Evolutionary conservation across 139 green algal species (phyloP).

Genomic region (Astrephomene gubernaculifera): DNA sequence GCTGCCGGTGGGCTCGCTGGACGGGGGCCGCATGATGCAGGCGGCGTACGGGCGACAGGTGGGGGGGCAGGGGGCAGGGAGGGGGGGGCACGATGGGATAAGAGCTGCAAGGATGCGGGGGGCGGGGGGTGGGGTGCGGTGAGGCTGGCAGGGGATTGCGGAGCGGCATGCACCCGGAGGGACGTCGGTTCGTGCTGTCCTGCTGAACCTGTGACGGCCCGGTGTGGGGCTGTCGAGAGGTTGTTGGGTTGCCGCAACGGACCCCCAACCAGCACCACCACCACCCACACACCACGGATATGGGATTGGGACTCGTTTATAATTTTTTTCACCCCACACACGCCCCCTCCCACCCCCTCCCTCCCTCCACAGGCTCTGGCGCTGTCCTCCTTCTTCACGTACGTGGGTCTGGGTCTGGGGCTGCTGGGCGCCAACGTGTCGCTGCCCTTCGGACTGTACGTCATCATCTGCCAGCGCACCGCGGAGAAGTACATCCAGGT

Average conservation of each 20-base stretch:
- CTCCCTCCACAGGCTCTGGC: slow-evolving; percentile 58
- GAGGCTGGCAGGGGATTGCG: not conserved
- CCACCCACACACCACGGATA: too few species aligned
- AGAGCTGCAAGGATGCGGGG: not conserved
- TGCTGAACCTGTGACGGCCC: too few species aligned
- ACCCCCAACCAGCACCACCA: too few species aligned
- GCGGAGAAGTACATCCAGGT: slow-evolving; percentile 76
- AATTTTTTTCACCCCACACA: too few species aligned
- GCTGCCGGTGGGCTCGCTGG: slow-evolving; percentile 86
- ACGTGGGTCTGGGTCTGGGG: slow-evolving; percentile 84
- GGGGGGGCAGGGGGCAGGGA: not conserved
- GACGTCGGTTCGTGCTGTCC: too few species aligned
- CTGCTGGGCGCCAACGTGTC: slow-evolving; percentile 80
- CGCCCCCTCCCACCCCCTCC: too few species aligned
- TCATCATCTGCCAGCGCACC: slow-evolving; percentile 87
- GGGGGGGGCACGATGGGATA: not conserved
- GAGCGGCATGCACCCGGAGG: too few species aligned
- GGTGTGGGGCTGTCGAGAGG: too few species aligned
- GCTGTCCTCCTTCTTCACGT: slow-evolving; percentile 85
- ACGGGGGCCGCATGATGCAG: slow-evolving; percentile 84
- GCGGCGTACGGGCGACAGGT: slow-evolving; percentile 50
- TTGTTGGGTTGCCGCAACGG: too few species aligned
- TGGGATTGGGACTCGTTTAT: too few species aligned
- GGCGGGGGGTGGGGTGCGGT: slow-evolving; percentile 3
- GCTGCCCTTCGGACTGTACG: slow-evolving; percentile 89